Percentiles rank a stretch among this genome's conserved stretches.
Conservation (phyloP, 306 rosid species). For the Inga leiocalycina region DNA sequence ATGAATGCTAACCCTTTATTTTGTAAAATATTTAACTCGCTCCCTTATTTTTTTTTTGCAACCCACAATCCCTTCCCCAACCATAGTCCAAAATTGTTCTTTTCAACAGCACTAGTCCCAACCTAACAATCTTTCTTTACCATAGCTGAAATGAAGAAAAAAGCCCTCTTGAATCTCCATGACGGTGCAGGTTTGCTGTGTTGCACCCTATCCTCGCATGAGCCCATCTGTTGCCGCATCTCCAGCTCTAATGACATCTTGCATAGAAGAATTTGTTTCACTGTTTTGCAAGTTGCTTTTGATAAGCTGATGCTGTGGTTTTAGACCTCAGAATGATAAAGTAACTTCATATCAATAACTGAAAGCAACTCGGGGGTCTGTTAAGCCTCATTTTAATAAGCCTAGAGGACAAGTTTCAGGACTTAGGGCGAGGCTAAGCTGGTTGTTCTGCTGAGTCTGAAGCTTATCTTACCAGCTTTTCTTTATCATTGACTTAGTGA, state of each 20-base stretch:
- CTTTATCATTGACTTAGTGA: background rate
- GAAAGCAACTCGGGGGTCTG: constrained; percentile 47
- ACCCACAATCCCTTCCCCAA: background rate
- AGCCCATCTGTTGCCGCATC: constrained; percentile 43
- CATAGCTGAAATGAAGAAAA: background rate
- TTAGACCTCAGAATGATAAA: constrained; percentile 48
- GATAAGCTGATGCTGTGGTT: constrained; percentile 36
- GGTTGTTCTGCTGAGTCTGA: constrained; percentile 78
- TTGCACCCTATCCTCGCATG: background rate
- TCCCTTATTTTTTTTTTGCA: background rate
- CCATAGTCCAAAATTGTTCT: background rate
- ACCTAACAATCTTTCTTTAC: background rate
- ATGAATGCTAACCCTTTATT: background rate
- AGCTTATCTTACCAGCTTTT: constrained; percentile 65
- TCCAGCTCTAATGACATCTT: constrained; percentile 44
- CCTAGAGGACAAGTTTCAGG: constrained; percentile 40
- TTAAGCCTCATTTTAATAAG: constrained; percentile 45
- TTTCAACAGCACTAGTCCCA: background rate
- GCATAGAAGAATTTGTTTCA: constrained; percentile 44
- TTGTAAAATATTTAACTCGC: background rate
- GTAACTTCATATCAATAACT: constrained; percentile 44
- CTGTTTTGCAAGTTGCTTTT: constrained; percentile 41
- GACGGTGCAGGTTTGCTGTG: background rate
- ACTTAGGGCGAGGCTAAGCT: constrained; percentile 62
- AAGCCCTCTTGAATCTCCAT: background rate